Percentiles rank a stretch among this genome's conserved stretches.
Conservation (phyloP, 768 basidiomycete species). For the Kwoniella europaea region DNA sequence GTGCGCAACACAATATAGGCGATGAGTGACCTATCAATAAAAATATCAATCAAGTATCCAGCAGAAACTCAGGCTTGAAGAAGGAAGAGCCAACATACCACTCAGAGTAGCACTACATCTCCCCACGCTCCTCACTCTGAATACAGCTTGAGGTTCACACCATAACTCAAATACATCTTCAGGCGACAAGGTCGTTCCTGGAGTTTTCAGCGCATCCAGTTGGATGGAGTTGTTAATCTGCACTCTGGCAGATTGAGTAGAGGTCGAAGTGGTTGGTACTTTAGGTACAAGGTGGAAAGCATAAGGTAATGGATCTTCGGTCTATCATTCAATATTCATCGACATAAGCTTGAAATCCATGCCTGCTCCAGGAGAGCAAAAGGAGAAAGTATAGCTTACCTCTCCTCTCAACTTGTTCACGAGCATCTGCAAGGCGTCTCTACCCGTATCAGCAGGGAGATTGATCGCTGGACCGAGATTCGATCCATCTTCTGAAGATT, state of each 20-base stretch:
- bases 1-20: conserved; percentile 91
- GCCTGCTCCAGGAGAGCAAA: background rate
- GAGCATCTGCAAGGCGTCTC: conserved; percentile 83
- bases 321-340: conserved; percentile 58
- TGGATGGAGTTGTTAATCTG: conserved; percentile 84
- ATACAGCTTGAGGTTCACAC: conserved; percentile 95
- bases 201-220: conserved; percentile 72
- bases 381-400: conserved; percentile 61
- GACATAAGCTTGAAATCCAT: background rate
- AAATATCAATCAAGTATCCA: background rate
- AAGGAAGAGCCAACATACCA: conserved; percentile 62
- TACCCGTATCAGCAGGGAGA: conserved; percentile 81
- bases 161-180: conserved; percentile 87
- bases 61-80: background rate
- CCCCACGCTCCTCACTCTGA: conserved; percentile 89
- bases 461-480: conserved; percentile 84
- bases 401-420: conserved; percentile 82
- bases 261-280: conserved; percentile 34
- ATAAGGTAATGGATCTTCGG: conserved; percentile 90
- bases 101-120: conserved; percentile 90
- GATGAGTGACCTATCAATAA: conserved; percentile 74
- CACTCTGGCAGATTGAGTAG: conserved; percentile 70
- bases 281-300: conserved; percentile 74
- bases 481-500: conserved; percentile 81
- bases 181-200: conserved; percentile 46